Conservation (phyloP, 106 monocot species). For the Acorus gramineus region DNA sequence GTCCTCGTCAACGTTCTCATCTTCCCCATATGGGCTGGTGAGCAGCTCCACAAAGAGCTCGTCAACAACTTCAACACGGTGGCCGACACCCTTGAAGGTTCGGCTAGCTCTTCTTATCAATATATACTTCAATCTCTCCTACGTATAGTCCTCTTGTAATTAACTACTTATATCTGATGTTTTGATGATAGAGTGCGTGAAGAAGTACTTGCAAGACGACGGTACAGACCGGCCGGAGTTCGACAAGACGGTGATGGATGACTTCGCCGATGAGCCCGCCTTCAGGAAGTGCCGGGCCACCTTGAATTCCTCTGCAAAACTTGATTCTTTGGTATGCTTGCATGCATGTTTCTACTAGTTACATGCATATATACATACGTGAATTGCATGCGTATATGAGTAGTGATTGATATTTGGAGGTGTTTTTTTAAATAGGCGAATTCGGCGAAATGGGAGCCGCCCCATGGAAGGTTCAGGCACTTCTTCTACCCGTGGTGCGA, state of each 20-base stretch:
- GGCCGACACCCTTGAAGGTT: slow-evolving; percentile 77
- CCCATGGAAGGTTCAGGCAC: slow-evolving; percentile 54
- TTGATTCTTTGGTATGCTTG: slow-evolving; percentile 46
- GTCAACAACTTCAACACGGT: slow-evolving; percentile 40
- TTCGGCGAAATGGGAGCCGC: slow-evolving; percentile 78
- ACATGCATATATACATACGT: too few relatives aligned
- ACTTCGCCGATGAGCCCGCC: slow-evolving; percentile 67
- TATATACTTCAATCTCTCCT: too few relatives aligned
- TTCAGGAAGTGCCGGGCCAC: slow-evolving; percentile 42
- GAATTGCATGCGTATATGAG: too few relatives aligned
- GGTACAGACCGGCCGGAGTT: slow-evolving; percentile 47
- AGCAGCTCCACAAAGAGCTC: slow-evolving; percentile 68
- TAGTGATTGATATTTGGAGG: too few relatives aligned
- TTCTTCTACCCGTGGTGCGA: slow-evolving; percentile 72
- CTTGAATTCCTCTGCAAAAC: slow-evolving; percentile 48
- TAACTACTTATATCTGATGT: neutral
- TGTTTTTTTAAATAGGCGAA: slow-evolving; percentile 29
- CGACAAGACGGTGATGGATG: slow-evolving; percentile 43
- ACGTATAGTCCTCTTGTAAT: too few relatives aligned
- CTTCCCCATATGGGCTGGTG: slow-evolving; percentile 73
- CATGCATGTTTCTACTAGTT: too few relatives aligned
- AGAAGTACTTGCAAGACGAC: slow-evolving; percentile 62
- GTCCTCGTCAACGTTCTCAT: slow-evolving; percentile 57
- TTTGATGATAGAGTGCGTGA: slow-evolving; percentile 53
- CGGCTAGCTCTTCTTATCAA: too few relatives aligned